Conservation (phyloP, 208 protist genomes). For the Sergeia podlipaevii region DNA sequence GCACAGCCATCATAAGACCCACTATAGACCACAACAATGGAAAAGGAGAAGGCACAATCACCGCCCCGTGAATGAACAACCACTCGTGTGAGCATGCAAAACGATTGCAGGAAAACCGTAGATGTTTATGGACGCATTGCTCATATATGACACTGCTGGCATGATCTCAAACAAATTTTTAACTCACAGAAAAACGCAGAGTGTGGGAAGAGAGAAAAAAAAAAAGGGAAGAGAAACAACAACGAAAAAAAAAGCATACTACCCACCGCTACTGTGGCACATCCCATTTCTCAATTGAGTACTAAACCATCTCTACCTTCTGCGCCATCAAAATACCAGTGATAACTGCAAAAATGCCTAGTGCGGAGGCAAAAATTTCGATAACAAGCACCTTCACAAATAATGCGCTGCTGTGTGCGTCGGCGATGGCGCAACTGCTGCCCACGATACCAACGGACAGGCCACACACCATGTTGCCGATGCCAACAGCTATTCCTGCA, state of each 20-base stretch:
- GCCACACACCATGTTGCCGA: slow-evolving; percentile 95
- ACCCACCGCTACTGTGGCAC: neutral
- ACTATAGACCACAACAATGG: no score
- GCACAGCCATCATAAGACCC: no score
- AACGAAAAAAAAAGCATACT: neutral
- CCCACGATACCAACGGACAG: slow-evolving; percentile 96
- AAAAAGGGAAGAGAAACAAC: neutral
- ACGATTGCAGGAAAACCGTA: no score
- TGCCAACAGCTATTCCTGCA: slow-evolving; percentile 93
- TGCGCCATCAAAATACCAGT: slow-evolving; percentile 95
- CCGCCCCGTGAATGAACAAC: no score
- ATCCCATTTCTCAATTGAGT: no score
- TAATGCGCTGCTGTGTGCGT: slow-evolving; percentile 91
- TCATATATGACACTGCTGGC: no score
- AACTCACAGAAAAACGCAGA: slow-evolving; percentile 6
- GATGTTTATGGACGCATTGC: no score
- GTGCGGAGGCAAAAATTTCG: slow-evolving; percentile 97
- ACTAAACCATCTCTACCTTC: slow-evolving; percentile 80
- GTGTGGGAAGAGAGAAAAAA: slow-evolving; percentile 1
- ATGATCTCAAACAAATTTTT: neutral
- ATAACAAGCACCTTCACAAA: slow-evolving; percentile 98
- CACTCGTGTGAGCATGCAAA: no score
- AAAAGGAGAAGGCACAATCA: no score
- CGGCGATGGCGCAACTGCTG: slow-evolving; percentile 94
- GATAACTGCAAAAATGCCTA: slow-evolving; percentile 98